Percentiles rank a stretch among this genome's conserved stretches.
These are phyloP conservation scores for Fusarium xyrophilum DNA, from an alignment of 2,329 filamentous ascomycete species.

Conservation along the genomic window DNA sequence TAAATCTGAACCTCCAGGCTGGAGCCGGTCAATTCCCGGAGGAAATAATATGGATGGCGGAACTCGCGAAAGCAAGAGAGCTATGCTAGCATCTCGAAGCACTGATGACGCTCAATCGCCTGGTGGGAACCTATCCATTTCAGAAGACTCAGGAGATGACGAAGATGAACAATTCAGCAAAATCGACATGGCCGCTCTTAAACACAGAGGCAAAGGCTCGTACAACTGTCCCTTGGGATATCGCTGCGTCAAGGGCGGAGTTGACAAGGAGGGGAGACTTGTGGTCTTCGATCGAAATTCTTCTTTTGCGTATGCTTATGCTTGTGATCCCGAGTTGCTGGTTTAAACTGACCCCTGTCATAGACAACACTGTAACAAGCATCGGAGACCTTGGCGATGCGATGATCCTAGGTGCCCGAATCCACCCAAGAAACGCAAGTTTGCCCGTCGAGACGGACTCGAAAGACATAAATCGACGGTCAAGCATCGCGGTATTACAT, in stretches of 20 bases:
- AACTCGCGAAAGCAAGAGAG: constrained; percentile 33
- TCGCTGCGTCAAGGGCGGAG: constrained; percentile 51
- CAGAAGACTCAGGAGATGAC: constrained; percentile 43
- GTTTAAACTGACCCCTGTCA: constrained; percentile 28
- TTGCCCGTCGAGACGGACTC: constrained; percentile 52
- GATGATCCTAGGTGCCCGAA: constrained; percentile 50
- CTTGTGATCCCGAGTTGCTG: constrained; percentile 11
- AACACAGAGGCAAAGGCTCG: constrained; percentile 50
- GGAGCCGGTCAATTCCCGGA: constrained; percentile 22
- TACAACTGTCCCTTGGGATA: constrained; percentile 48
- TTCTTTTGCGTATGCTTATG: constrained; percentile 47
- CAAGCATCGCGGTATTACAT: constrained; percentile 46
- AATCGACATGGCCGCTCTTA: constrained; percentile 51
- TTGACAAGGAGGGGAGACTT: constrained; percentile 49
- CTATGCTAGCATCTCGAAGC: constrained; percentile 34
- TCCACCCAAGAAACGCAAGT: constrained; percentile 51
- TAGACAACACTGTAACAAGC: constrained; percentile 54
- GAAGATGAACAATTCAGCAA: constrained; percentile 47
- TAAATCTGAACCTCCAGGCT: constrained; percentile 32
- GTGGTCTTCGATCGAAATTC: constrained; percentile 53
- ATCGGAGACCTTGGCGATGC: constrained; percentile 52
- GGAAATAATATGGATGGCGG: constrained; percentile 34
- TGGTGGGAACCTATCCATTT: constrained; percentile 37
- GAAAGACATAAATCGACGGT: constrained; percentile 51
- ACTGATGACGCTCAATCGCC: constrained; percentile 22